phyloP scores from a whole-genome alignment of 139 green algal genomes.

The Chara braunii region DNA sequence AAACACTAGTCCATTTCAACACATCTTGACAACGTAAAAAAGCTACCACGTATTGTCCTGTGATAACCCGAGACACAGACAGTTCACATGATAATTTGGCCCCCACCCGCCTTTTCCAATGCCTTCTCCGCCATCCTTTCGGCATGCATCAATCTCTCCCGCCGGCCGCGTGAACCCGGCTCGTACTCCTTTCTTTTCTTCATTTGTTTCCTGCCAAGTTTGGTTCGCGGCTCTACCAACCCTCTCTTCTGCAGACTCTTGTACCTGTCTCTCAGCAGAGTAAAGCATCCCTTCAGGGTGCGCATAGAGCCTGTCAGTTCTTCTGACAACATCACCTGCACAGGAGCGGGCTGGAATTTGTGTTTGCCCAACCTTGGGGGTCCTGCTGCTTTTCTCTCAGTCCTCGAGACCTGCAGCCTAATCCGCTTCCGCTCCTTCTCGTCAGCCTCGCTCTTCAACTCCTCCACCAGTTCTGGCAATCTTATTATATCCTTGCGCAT shows the following conservation, averaged over 20 bases:
- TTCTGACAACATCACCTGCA: conserved; percentile 66
- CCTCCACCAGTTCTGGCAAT: conserved; percentile 24
- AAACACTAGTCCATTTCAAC: no score
- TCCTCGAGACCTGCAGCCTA: neutral
- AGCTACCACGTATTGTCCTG: no score
- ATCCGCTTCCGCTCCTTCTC: neutral
- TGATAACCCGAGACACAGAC: no score
- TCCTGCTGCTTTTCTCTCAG: no score
- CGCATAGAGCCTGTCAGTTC: conserved; percentile 62
- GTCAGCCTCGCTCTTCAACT: conserved; percentile 31
- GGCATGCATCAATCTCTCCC: conserved; percentile 28
- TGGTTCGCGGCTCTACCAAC: conserved; percentile 71
- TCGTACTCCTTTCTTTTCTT: conserved; percentile 6
- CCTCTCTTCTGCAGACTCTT: conserved; percentile 71
- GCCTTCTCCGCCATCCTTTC: conserved; percentile 8
- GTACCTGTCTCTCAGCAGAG: conserved; percentile 45
- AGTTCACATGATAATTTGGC: no score
- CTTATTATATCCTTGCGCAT: conserved; percentile 12
- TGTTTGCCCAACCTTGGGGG: conserved; percentile 60
- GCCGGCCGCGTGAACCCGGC: conserved; percentile 10
- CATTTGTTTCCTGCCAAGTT: no score
- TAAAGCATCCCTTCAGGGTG: conserved; percentile 32
- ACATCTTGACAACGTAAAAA: no score
- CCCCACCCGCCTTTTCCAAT: no score
- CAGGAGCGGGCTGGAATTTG: conserved; percentile 37